Evolutionary conservation across 768 basidiomycete genomes (phyloP).

Genomic region (Leccinum fibrillosum): DNA sequence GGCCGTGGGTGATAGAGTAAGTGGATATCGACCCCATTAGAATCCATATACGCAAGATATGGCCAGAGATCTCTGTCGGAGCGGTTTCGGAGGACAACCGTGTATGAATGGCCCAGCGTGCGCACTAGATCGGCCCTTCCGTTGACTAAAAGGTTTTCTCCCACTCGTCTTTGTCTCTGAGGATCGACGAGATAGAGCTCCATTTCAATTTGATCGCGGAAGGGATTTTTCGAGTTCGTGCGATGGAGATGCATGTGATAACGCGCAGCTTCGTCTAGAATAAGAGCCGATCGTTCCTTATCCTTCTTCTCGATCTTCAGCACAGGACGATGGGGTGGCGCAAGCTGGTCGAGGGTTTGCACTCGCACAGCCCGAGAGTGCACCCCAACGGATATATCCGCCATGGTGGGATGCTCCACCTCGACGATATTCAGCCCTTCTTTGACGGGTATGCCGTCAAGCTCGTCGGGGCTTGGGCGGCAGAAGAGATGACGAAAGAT

Average conservation of each 20-base stretch:
- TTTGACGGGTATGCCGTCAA: conserved; percentile 33
- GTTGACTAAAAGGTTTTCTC: conserved; percentile 45
- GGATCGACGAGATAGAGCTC: conserved; percentile 51
- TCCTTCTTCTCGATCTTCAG: conserved; percentile 38
- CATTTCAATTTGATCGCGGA: conserved; percentile 47
- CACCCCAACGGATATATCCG: conserved; percentile 51
- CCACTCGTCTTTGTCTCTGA: conserved; percentile 39
- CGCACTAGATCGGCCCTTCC: conserved; percentile 48
- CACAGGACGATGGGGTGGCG: conserved; percentile 34
- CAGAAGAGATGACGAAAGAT: conserved; percentile 47
- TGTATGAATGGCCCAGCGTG: conserved; percentile 42
- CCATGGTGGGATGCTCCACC: conserved; percentile 41
- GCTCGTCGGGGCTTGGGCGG: conserved; percentile 27
- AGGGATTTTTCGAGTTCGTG: conserved; percentile 45
- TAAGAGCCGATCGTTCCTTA: conserved; percentile 34
- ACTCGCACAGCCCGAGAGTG: conserved; percentile 39
- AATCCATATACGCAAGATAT: conserved; percentile 60
- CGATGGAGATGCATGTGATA: conserved; percentile 58
- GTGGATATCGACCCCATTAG: conserved; percentile 49
- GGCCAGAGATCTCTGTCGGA: conserved; percentile 58
- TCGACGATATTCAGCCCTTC: conserved; percentile 45
- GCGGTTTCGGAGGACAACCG: conserved; percentile 47
- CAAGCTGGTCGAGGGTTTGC: conserved; percentile 43
- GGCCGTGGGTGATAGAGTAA: conserved; percentile 53
- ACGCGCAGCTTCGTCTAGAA: conserved; percentile 54